phyloP scores from a whole-genome alignment of 306 rosid species.

The Pachyrhizus erosus region DNA sequence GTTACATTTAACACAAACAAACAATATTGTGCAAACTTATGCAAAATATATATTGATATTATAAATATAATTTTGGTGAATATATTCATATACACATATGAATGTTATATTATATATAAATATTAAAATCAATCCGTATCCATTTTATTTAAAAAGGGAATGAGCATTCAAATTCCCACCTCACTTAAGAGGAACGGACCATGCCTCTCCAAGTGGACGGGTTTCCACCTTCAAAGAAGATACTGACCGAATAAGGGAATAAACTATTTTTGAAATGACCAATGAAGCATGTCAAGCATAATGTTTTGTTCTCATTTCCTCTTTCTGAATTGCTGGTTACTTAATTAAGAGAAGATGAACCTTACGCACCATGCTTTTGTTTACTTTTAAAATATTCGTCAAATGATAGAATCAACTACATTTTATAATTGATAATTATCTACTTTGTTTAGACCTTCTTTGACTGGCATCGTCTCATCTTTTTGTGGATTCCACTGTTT shows the following conservation, averaged over 20 bases:
- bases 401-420: slow-evolving; percentile 3
- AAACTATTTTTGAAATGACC: slow-evolving; percentile 36
- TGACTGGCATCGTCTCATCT: neutral
- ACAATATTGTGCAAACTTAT: neutral
- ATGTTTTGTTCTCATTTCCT: slow-evolving; percentile 36
- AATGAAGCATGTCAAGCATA: slow-evolving; percentile 38
- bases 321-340: slow-evolving; percentile 15
- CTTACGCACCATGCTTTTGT: slow-evolving; percentile 32
- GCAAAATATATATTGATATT: neutral
- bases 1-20: neutral
- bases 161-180: slow-evolving; percentile 24
- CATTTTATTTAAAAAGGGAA: neutral
- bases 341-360: slow-evolving; percentile 27
- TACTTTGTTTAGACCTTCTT: neutral
- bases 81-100: neutral
- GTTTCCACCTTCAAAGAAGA: slow-evolving; percentile 36
- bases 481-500: slow-evolving; percentile 29
- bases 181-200: slow-evolving; percentile 38
- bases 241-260: slow-evolving; percentile 38
- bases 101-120: neutral
- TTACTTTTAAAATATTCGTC: slow-evolving; percentile 36
- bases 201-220: slow-evolving; percentile 39
- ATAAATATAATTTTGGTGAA: neutral
- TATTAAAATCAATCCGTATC: neutral
- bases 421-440: slow-evolving; percentile 23